Evolutionary conservation across 257 asterid genomes (phyloP), one percentile per base, ranked within the genome.

Genomic region (Henckelia pumila): DNA sequence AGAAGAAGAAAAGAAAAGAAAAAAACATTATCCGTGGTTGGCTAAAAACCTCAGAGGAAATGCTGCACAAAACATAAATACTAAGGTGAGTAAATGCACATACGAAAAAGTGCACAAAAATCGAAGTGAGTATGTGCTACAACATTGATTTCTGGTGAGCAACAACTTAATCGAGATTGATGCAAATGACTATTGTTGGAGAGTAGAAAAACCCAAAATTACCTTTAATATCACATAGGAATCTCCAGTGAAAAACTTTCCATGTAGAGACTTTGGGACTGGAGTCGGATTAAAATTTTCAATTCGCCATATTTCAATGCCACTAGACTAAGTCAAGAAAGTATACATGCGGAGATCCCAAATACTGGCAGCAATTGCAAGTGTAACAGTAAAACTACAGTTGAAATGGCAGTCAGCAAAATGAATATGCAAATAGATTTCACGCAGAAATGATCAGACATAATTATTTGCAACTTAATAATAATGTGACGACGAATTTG

Each of bases 291-390:
- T 77, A 68, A 85, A 85, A 73, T 85, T 89, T 81, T 92, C 98
- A 55, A 92, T 89, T 78, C 89, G 86, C 98, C 98, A 92, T 71
- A 92, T 84, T 80, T 92, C 98, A 74, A 80, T 86, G 66, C 98
- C 98, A 64, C 98, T 92, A 67, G 68, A 56, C 30, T 68, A 40
- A 68, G 89, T 92, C 79, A 89, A 89, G 96, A 90, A 87, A 67
- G 22, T 67, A 22, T 67, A 77, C 32, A 73, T 63, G 65, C 63
- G 35, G 3, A 75, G 68, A 71, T 19, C 59, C 72, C 60, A 52
- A 35, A 72, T 26, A 72, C 28, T 59, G 10, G 47, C 55, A 47
- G 47, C 61, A 61, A 52, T 50, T 64, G 56, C 67, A 49, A 40
- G 33, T 63, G 23, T 32, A 33, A 16, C 30, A 35, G 17, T 47